Conservation (phyloP, 2,329 filamentous ascomycete genomes). For the Alternaria brassicae region DNA sequence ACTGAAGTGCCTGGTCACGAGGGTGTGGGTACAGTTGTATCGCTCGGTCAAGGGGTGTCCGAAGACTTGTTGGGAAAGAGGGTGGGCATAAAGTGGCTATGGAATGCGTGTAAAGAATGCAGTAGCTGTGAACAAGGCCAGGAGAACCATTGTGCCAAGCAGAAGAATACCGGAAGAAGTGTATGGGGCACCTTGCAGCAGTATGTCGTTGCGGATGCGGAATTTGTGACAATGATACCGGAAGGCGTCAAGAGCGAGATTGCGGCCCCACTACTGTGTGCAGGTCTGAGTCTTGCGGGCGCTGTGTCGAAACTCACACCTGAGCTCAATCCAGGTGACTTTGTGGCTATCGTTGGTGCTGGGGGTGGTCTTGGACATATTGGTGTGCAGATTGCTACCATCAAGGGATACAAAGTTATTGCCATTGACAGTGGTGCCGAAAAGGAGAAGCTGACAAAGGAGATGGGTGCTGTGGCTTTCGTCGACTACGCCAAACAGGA, state of each 20-base stretch:
- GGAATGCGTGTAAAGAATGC: conserved; percentile 52
- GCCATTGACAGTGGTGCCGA: conserved; percentile 85
- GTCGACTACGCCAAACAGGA: conserved; percentile 75
- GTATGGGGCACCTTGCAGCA: conserved; percentile 48
- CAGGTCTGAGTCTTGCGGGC: conserved; percentile 69
- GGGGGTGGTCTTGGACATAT: conserved; percentile 81
- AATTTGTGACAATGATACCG: conserved; percentile 44
- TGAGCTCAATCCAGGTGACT: conserved; percentile 73
- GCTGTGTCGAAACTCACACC: conserved; percentile 86
- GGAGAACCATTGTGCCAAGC: conserved; percentile 53
- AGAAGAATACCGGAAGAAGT: conserved; percentile 53
- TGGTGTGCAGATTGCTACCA: conserved; percentile 80
- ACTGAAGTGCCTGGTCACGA: conserved; percentile 58
- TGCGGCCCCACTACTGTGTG: conserved; percentile 47
- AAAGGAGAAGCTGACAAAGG: conserved; percentile 72
- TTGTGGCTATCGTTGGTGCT: conserved; percentile 82
- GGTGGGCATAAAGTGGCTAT: conserved; percentile 58
- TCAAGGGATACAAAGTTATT: conserved; percentile 83
- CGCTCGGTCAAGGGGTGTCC: conserved; percentile 39
- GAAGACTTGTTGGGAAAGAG: conserved; percentile 41
- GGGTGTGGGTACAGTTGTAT: conserved; percentile 54
- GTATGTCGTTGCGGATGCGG: conserved; percentile 44
- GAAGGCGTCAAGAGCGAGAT: conserved; percentile 49
- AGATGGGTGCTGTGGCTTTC: conserved; percentile 74
- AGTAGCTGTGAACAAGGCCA: conserved; percentile 45